Percentiles rank a stretch among this genome's conserved stretches.
These are phyloP conservation scores for Aspergillus spinulosporus DNA, from an alignment of 2,329 filamentous ascomycete species.

Conservation along the genomic window DNA sequence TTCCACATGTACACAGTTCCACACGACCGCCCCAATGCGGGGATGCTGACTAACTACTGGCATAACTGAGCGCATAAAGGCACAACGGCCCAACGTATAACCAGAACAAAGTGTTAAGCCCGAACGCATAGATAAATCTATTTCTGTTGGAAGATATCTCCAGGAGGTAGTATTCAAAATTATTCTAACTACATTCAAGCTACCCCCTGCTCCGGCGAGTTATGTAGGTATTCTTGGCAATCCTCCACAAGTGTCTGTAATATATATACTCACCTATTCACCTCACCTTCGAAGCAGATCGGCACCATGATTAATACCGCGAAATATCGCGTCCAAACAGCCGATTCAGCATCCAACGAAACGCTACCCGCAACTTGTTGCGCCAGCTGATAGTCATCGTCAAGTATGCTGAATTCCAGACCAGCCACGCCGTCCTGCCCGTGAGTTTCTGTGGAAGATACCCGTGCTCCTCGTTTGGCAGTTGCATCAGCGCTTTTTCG, in stretches of 20 bases:
- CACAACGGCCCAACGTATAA: neutral
- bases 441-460: constrained; percentile 41
- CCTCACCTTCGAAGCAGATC: too few species aligned
- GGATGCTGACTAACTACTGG: neutral
- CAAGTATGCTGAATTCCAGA: constrained; percentile 50
- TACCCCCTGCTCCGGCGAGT: too few species aligned
- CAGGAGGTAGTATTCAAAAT: too few species aligned
- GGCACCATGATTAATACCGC: constrained; percentile 33
- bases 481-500: constrained; percentile 58
- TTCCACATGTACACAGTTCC: too few species aligned
- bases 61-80: neutral
- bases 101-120: too few species aligned
- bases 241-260: too few species aligned
- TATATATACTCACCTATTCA: too few species aligned
- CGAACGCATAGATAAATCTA: too few species aligned
- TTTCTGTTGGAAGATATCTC: too few species aligned
- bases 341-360: constrained; percentile 46
- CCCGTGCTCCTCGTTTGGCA: constrained; percentile 33
- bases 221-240: too few species aligned
- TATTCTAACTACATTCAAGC: too few species aligned
- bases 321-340: constrained; percentile 48
- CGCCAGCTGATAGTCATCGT: constrained; percentile 51
- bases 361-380: constrained; percentile 43
- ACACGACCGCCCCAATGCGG: neutral
- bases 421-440: constrained; percentile 43